phyloP scores from a whole-genome alignment of 2,329 filamentous ascomycete genomes.

The Elsinoe necatrix region DNA sequence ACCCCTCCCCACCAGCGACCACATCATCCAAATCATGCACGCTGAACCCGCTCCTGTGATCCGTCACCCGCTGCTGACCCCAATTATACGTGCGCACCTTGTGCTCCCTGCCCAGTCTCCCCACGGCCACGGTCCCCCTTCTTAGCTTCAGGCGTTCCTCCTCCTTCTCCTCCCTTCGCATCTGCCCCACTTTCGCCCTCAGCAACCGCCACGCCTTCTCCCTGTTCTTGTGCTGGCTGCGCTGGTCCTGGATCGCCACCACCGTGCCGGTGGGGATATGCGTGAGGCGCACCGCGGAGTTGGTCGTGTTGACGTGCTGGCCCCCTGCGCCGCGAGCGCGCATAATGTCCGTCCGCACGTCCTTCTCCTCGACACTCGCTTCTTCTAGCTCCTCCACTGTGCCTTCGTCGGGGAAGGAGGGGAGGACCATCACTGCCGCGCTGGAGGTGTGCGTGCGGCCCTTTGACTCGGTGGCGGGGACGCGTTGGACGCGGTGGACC shows the following conservation, averaged over 20 bases:
- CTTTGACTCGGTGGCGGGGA: constrained; percentile 83
- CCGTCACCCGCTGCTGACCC: constrained; percentile 71
- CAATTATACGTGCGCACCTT: constrained; percentile 92
- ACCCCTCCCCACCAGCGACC: constrained; percentile 62
- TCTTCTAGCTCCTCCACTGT: constrained; percentile 64
- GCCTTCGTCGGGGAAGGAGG: constrained; percentile 59
- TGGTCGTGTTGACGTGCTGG: constrained; percentile 97
- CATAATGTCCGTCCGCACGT: constrained; percentile 84
- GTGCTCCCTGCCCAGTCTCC: constrained; percentile 76
- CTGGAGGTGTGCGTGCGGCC: constrained; percentile 91
- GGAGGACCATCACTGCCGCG: constrained; percentile 84
- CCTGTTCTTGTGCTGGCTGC: constrained; percentile 83
- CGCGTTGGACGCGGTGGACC: constrained; percentile 88
- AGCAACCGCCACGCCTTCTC: constrained; percentile 80
- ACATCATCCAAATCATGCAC: constrained; percentile 73
- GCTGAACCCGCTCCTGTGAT: constrained; percentile 74
- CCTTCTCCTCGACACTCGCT: constrained; percentile 78
- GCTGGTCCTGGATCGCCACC: constrained; percentile 85
- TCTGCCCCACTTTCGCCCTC: constrained; percentile 71
- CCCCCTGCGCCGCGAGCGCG: constrained; percentile 84
- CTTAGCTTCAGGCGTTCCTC: constrained; percentile 66
- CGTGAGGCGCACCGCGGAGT: constrained; percentile 87
- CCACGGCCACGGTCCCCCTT: constrained; percentile 69
- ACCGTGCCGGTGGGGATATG: constrained; percentile 80
- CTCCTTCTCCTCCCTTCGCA: constrained; percentile 71